Evolutionary conservation across 2,329 filamentous ascomycete genomes (phyloP), one percentile per base, ranked within the genome.

Genomic region (Botrytis hyacinthi): DNA sequence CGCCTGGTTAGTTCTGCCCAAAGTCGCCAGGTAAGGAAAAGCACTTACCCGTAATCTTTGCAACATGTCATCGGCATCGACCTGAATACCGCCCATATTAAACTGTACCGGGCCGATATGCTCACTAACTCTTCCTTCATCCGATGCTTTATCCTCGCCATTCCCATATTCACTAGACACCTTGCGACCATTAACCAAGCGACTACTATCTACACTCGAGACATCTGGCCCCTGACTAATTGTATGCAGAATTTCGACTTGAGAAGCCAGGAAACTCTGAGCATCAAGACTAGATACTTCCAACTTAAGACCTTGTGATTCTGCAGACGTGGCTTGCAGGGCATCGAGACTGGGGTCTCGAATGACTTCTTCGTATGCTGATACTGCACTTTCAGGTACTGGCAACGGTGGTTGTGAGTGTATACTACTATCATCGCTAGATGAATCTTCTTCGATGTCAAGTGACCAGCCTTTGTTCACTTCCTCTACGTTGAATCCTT

Each of bases 31-130:
- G n/a, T 60, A 48, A 69, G 10, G 70, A 73, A 84, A 80, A 60
- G 10, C 20, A 57, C 51, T 35, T 83, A 95, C 93, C 89, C 94
- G 95, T 75, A 97, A 86, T 78, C 92, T 89, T 82, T 94, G 92
- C 73, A 97, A 84, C 92, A 97, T 96, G 79, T 97, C 94, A 80
- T 97, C 95, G 14, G 94, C 94, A 83, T 98, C 94, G 44, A 97
- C 93, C 81, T 97, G 94, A 76, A 99, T 98, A 71, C 96, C 96
- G 60, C 96, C 96, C 88, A 99, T 96, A 81, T 99, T 99, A 84
- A 98, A 98, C 80, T 97, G 94, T 76, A 98, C 94, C 0, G 95
- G 94, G 0, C 95, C 95, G 79, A 97, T 97, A 79, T 97, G 94
- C 79, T 95, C 93, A 74, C 76, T 81, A 18, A 81, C 78, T 35